These are phyloP conservation scores for Aspergillus clavatus DNA, from an alignment of 2,329 filamentous ascomycete species.

Conservation along the genomic window DNA sequence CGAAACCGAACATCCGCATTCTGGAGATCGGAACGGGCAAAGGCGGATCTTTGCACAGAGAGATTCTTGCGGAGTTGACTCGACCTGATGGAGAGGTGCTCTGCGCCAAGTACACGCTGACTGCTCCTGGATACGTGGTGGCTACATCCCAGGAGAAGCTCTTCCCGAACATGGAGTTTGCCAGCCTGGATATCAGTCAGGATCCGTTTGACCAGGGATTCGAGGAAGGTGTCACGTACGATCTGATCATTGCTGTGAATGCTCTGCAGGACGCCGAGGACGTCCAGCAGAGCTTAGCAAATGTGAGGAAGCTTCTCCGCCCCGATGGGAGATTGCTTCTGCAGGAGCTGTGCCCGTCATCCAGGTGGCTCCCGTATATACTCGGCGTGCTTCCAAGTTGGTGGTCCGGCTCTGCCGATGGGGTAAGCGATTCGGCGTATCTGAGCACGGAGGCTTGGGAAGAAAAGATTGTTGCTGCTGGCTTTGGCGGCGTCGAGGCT, in stretches of 20 bases:
- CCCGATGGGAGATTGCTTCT: slow-evolving; percentile 46
- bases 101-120: slow-evolving; percentile 25
- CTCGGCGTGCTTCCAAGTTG: background rate
- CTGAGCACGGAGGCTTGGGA: background rate
- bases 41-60: slow-evolving; percentile 1
- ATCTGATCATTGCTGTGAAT: slow-evolving; percentile 33
- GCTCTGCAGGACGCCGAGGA: slow-evolving; percentile 22
- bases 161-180: slow-evolving; percentile 25
- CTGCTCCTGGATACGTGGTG: slow-evolving; percentile 26
- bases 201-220: slow-evolving; percentile 29
- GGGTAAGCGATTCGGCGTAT: too few relatives aligned
- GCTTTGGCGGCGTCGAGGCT: background rate
- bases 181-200: slow-evolving; percentile 27
- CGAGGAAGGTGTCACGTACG: slow-evolving; percentile 22
- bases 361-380: background rate
- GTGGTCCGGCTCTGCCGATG: background rate
- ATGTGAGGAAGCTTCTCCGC: slow-evolving; percentile 25
- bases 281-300: slow-evolving; percentile 20
- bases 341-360: slow-evolving; percentile 32
- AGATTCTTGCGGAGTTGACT: background rate
- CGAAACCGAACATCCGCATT: slow-evolving; percentile 19
- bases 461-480: background rate
- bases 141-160: slow-evolving; percentile 18
- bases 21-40: slow-evolving; percentile 27
- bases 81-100: slow-evolving; percentile 4